Percentiles rank a stretch among this genome's conserved stretches.
These are phyloP conservation scores for Nitzschia sp. DNA, from an alignment of 108 stramenopile species.

Conservation along the genomic window DNA sequence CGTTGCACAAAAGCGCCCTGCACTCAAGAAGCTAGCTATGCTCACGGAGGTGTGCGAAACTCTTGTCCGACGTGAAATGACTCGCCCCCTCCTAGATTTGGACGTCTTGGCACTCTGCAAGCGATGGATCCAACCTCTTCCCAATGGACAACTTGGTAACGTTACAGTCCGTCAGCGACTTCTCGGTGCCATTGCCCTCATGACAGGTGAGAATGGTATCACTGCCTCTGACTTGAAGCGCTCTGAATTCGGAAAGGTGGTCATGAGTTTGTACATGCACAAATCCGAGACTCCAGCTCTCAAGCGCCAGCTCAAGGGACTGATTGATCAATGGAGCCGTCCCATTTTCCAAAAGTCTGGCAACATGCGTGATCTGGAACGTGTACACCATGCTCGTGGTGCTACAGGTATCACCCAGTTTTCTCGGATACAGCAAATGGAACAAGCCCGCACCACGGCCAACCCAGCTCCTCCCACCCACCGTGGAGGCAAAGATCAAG, in stretches of 20 bases:
- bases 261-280: slow-evolving; percentile 84
- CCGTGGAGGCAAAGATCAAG: slow-evolving; percentile 39
- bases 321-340: slow-evolving; percentile 90
- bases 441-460: slow-evolving; percentile 7
- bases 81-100: slow-evolving; percentile 69
- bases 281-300: slow-evolving; percentile 80
- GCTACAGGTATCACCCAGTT: slow-evolving; percentile 50
- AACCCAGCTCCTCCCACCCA: slow-evolving; percentile 13
- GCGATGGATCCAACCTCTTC: slow-evolving; percentile 86
- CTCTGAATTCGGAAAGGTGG: slow-evolving; percentile 78
- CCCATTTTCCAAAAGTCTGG: slow-evolving; percentile 91
- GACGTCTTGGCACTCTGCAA: slow-evolving; percentile 65
- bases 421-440: slow-evolving; percentile 38
- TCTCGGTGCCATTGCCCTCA: slow-evolving; percentile 53
- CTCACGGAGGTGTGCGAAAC: slow-evolving; percentile 64
- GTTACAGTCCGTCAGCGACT: slow-evolving; percentile 77
- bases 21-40: slow-evolving; percentile 70
- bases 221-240: slow-evolving; percentile 67
- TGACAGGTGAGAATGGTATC: slow-evolving; percentile 82
- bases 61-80: slow-evolving; percentile 66
- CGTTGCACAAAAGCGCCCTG: slow-evolving; percentile 58
- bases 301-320: slow-evolving; percentile 59
- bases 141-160: slow-evolving; percentile 79
- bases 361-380: slow-evolving; percentile 81
- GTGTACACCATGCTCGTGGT: slow-evolving; percentile 59